Percentiles rank a stretch among this genome's conserved stretches.
Evolutionary conservation across 2,329 filamentous ascomycete species (phyloP).

Genomic region (Diaporthe sp.): DNA sequence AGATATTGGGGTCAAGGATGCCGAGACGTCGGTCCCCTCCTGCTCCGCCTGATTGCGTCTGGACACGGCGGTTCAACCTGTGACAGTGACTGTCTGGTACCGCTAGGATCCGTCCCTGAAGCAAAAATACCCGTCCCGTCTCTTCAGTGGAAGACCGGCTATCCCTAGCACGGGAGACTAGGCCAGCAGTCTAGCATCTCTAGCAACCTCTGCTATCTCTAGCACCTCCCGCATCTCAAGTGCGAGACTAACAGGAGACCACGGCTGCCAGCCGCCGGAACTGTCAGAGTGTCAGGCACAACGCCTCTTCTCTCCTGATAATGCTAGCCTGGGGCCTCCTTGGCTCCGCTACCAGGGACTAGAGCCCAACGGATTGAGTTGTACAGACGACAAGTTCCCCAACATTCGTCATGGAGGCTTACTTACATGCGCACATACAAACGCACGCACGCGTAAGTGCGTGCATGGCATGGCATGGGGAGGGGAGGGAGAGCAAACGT

Average conservation of each 20-base stretch:
- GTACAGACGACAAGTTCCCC: slow-evolving; percentile 3
- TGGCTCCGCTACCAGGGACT: slow-evolving; percentile 14
- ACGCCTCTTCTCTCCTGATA: slow-evolving; percentile 3
- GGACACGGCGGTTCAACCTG: slow-evolving; percentile 29
- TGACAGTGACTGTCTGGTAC: slow-evolving; percentile 36
- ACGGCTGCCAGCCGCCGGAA: slow-evolving; percentile 10
- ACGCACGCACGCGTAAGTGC: slow-evolving; percentile 3
- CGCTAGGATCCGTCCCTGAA: slow-evolving; percentile 12
- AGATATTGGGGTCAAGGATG: slow-evolving; percentile 15
- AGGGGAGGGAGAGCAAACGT: neutral
- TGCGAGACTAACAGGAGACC: slow-evolving; percentile 20
- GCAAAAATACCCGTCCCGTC: slow-evolving; percentile 22
- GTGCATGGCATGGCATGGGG: slow-evolving; percentile 5
- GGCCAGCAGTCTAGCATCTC: neutral
- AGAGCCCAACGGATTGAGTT: slow-evolving; percentile 28
- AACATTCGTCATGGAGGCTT: slow-evolving; percentile 30
- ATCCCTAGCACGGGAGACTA: neutral
- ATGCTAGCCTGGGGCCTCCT: neutral
- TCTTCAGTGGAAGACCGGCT: neutral
- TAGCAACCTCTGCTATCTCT: neutral
- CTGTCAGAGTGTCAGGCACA: slow-evolving; percentile 31
- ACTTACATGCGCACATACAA: neutral
- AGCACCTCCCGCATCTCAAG: neutral
- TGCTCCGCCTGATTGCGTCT: slow-evolving; percentile 21
- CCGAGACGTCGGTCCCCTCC: slow-evolving; percentile 27